Evolutionary conservation across 192 early-diverging fungal genomes (phyloP).

Genomic region (Linnemannia hyalina): DNA sequence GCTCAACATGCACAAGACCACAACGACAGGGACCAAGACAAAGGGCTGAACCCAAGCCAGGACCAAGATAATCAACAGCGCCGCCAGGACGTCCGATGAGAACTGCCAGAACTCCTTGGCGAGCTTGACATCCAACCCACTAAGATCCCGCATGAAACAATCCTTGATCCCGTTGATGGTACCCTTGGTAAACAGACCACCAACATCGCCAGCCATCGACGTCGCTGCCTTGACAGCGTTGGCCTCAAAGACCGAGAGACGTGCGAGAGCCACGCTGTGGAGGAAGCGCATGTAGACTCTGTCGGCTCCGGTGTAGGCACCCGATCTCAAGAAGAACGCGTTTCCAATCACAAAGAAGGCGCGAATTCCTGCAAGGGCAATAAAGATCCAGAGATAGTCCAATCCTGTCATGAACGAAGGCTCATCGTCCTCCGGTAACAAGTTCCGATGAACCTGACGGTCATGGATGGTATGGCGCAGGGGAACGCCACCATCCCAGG

Average conservation of each 20-base stretch:
- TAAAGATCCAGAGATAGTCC: slow-evolving; percentile 39
- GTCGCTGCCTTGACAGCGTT: slow-evolving; percentile 37
- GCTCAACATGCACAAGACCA: slow-evolving; percentile 36
- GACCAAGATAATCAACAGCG: slow-evolving; percentile 20
- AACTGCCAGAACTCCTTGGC: slow-evolving; percentile 58
- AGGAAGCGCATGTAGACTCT: slow-evolving; percentile 35
- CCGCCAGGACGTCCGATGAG: slow-evolving; percentile 31
- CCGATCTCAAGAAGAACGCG: slow-evolving; percentile 40
- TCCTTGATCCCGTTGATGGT: slow-evolving; percentile 44
- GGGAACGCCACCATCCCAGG: slow-evolving; percentile 38
- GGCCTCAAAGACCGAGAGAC: slow-evolving; percentile 44
- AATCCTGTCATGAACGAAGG: background rate
- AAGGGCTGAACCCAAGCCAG: slow-evolving; percentile 26
- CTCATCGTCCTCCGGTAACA: background rate
- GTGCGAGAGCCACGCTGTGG: slow-evolving; percentile 27
- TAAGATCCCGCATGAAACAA: slow-evolving; percentile 47
- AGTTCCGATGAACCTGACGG: background rate
- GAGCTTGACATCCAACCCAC: slow-evolving; percentile 46
- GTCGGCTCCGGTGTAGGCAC: slow-evolving; percentile 33
- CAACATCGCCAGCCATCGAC: slow-evolving; percentile 30
- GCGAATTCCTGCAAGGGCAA: slow-evolving; percentile 19
- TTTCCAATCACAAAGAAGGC: slow-evolving; percentile 45
- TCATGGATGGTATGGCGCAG: slow-evolving; percentile 16
- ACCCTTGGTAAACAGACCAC: slow-evolving; percentile 43
- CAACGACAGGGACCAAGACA: slow-evolving; percentile 18